Evolutionary conservation across 129 eudicot species (phyloP), one percentile per base, ranked within the genome.

Genomic region (Centrapalus pauciflorus): DNA sequence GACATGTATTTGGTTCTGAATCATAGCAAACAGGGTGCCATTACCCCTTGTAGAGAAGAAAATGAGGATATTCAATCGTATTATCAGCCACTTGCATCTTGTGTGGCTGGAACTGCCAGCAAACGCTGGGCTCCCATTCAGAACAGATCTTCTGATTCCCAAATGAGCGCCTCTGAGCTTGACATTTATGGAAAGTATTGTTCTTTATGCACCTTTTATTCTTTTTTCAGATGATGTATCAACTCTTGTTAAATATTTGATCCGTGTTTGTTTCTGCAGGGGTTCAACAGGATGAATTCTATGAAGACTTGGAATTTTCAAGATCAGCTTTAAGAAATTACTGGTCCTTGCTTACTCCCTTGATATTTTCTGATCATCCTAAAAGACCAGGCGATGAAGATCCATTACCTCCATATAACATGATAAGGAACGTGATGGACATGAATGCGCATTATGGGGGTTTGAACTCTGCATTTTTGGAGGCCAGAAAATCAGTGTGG

Each of bases 321-420:
- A 83, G 69, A 78, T 85, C 95, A 54, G 69, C 79, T 51, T 71
- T 83, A 45, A 77, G 81, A 73, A 88, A 88, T 61, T 92, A 85
- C 75, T 92, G 98, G 98, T 88, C 98, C 5, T 82, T 92, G 79
- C 95, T 92, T 66, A 79, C 98, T 41, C 98, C 98, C 27, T 69
- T 92, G 80, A 92, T 92, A 33, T 92, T 88, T 72, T 92, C 98
- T 38, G 98, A 92, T 80, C 98, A 92, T 76, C 98, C 98, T 23
- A 92, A 92, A 70, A 80, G 98, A 69, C 96, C 96, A 0, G 95
- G 91, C 0, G 98, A 92, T 66, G 98, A 92, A 83, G 98, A 92
- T 73, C 98, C 98, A 14, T 68, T 83, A 69, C 95, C 98, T 71
- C 98, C 98, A 16, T 88, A 79, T 82, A 92, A 92, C 55, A 88